Evolutionary conservation across 768 basidiomycete species (phyloP).

Genomic region (Boletus reticulatus): DNA sequence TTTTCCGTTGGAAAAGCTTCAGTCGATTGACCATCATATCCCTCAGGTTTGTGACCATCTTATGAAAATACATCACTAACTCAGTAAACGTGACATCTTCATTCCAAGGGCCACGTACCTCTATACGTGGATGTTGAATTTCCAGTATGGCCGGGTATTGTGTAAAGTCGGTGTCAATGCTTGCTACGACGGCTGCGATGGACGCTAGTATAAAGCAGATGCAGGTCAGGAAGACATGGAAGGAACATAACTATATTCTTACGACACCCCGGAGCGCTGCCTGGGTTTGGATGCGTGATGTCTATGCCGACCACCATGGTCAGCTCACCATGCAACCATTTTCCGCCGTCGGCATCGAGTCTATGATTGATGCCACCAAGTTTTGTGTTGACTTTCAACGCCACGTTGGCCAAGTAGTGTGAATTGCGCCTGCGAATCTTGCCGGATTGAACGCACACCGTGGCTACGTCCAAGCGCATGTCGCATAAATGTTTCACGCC

Average conservation of each 20-base stretch:
- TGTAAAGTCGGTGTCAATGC: not conserved
- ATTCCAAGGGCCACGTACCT: not conserved
- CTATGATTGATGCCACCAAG: not conserved
- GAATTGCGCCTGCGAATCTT: not conserved
- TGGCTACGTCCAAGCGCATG: not conserved
- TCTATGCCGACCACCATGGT: not conserved
- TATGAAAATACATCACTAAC: not conserved
- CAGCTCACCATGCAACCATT: not conserved
- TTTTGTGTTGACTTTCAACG: not conserved
- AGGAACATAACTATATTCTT: not conserved
- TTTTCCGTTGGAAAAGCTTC: not conserved
- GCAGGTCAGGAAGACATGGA: not conserved
- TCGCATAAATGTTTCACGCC: not conserved
- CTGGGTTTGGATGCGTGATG: not conserved
- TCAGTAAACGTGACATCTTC: not conserved
- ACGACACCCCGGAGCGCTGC: not conserved
- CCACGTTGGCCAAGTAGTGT: not conserved
- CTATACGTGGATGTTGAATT: not conserved
- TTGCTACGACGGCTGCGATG: not conserved
- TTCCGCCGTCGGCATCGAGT: not conserved
- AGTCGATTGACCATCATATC: not conserved
- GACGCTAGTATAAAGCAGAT: not conserved
- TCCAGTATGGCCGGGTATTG: not conserved
- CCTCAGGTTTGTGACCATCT: not conserved
- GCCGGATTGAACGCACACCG: not conserved